A percentile compares a stretch with the other conserved stretches of the same genome.
phyloP scores from a whole-genome alignment of 2,329 filamentous ascomycete genomes.

The Aurifilum marmelostoma region DNA sequence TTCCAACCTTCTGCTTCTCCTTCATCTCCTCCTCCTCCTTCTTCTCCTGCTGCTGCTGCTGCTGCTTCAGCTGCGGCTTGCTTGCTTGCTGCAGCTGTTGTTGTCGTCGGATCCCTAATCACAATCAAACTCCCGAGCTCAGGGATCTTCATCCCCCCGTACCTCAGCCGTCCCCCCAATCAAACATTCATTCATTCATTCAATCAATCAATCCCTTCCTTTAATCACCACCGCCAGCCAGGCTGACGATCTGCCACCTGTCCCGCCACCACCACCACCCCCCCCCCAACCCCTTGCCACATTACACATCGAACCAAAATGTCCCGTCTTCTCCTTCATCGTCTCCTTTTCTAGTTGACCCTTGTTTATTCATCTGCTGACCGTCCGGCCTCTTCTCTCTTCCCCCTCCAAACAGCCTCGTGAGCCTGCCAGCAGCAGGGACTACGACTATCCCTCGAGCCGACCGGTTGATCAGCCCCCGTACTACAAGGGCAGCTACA shows the following conservation, averaged over 20 bases:
- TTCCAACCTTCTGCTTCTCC: no score
- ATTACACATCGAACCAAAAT: not conserved
- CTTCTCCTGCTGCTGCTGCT: constrained; percentile 1
- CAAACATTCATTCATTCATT: not conserved
- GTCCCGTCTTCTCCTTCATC: constrained; percentile 1
- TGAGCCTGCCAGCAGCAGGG: constrained; percentile 41
- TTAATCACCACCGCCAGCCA: constrained; percentile 10
- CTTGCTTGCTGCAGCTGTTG: no score
- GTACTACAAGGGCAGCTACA: constrained; percentile 55
- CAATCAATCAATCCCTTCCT: not conserved
- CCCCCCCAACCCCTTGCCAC: not conserved
- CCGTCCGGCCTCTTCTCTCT: constrained; percentile 27
- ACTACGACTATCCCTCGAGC: constrained; percentile 50
- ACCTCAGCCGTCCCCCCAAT: not conserved
- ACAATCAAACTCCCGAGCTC: constrained; percentile 2
- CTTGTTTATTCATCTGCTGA: constrained; percentile 22
- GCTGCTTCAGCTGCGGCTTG: no score
- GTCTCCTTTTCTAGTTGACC: constrained; percentile 22
- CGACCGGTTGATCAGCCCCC: constrained; percentile 47
- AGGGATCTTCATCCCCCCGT: not conserved
- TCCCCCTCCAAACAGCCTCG: constrained; percentile 50
- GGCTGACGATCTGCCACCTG: constrained; percentile 7
- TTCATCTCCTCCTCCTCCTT: not conserved
- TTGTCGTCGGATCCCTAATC: constrained; percentile 25
- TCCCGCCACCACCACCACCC: not conserved